Conservation (phyloP, 106 monocot genomes). For the Dendrobium nobile region DNA sequence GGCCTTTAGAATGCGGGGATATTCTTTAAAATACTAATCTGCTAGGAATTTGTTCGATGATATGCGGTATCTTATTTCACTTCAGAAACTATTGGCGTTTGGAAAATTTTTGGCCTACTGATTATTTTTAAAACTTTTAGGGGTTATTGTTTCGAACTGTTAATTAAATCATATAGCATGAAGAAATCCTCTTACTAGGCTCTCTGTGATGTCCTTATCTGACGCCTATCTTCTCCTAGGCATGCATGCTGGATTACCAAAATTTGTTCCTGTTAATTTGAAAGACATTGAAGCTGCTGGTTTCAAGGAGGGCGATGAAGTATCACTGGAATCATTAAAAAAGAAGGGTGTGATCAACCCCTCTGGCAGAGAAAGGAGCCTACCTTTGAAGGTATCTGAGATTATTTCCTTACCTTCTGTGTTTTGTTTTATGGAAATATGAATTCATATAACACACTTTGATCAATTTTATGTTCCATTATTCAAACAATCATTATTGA, state of each 20-base stretch:
- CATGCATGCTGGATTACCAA: slow-evolving; percentile 84
- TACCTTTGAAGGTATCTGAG: slow-evolving; percentile 75
- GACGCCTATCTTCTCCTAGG: slow-evolving; percentile 28
- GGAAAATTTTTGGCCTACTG: not conserved
- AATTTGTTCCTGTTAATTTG: slow-evolving; percentile 83
- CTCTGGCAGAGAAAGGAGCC: slow-evolving; percentile 82
- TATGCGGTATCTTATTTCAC: not conserved
- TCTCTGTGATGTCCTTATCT: not conserved
- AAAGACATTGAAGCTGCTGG: slow-evolving; percentile 73
- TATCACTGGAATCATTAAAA: slow-evolving; percentile 82
- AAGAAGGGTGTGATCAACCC: slow-evolving; percentile 84
- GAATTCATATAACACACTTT: not conserved
- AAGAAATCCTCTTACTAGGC: not conserved
- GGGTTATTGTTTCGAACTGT: not conserved
- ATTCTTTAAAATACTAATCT: not conserved
- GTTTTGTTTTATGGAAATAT: not conserved
- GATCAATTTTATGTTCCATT: not conserved
- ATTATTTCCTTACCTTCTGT: not conserved
- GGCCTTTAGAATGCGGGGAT: not conserved
- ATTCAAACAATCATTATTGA: not conserved
- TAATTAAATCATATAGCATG: not conserved
- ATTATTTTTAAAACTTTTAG: not conserved
- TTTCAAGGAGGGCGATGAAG: slow-evolving; percentile 89
- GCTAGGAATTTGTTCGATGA: not conserved
- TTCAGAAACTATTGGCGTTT: not conserved